These are phyloP conservation scores for Entomophthora muscae DNA, from an alignment of 371 early-diverging fungal genomes.

Conservation along the genomic window DNA sequence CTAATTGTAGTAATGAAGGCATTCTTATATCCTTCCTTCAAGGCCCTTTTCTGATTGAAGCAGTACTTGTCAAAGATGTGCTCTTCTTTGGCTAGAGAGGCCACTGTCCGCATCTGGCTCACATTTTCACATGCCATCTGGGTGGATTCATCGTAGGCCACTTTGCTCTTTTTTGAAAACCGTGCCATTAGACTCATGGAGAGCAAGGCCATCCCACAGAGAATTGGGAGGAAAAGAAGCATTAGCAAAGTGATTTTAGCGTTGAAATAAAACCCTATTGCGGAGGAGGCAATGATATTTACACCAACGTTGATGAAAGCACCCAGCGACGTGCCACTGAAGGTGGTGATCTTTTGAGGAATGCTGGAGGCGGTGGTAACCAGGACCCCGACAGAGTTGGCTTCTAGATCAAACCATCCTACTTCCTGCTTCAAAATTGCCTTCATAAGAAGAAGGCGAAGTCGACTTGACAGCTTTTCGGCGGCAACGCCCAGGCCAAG, in stretches of 20 bases:
- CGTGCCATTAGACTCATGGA: slow-evolving; percentile 7
- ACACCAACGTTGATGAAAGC: slow-evolving; percentile 9
- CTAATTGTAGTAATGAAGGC: slow-evolving; percentile 30
- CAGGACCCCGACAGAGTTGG: slow-evolving; percentile 60
- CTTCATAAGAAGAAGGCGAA: slow-evolving; percentile 33
- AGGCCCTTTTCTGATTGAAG: slow-evolving; percentile 34
- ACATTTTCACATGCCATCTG: slow-evolving; percentile 61
- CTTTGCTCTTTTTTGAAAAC: slow-evolving; percentile 32
- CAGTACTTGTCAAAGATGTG: slow-evolving; percentile 33
- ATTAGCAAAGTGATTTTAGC: slow-evolving; percentile 52
- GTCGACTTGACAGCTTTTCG: slow-evolving; percentile 34
- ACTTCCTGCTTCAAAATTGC: slow-evolving; percentile 61
- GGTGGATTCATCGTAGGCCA: slow-evolving; percentile 43
- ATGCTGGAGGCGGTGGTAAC: slow-evolving; percentile 67
- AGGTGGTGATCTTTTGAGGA: slow-evolving; percentile 39
- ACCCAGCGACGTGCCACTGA: slow-evolving; percentile 16
- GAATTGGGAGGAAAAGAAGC: slow-evolving; percentile 26
- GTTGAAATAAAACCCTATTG: slow-evolving; percentile 36
- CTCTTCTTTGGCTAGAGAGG: slow-evolving; percentile 55
- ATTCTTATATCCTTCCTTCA: slow-evolving; percentile 28
- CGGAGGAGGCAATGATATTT: slow-evolving; percentile 8
- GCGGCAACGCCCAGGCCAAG: slow-evolving; percentile 25
- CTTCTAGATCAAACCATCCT: slow-evolving; percentile 64
- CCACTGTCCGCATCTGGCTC: slow-evolving; percentile 68
- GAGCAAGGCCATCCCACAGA: slow-evolving; percentile 11